Percentiles rank a stretch among this genome's conserved stretches.
Conservation (phyloP, 139 green algal species). For the Dunaliella primolecta region DNA sequence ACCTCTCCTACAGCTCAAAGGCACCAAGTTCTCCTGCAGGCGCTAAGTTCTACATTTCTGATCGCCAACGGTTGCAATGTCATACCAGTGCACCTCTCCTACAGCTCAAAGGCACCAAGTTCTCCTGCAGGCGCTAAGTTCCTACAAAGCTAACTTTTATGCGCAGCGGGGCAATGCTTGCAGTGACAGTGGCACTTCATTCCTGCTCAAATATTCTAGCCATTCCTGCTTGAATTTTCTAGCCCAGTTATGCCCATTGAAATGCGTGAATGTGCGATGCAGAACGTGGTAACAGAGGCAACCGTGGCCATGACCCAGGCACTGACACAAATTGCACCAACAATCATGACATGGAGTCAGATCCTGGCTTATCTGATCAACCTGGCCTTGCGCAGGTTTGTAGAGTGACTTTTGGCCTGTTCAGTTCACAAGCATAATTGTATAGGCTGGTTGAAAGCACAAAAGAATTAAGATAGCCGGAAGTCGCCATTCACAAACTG, state of each 20-base stretch:
- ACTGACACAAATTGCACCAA: neutral
- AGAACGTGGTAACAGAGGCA: constrained; percentile 3
- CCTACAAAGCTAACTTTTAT: too few relatives aligned
- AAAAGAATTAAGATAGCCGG: neutral
- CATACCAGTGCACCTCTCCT: neutral
- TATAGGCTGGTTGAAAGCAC: neutral
- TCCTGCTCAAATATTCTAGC: neutral
- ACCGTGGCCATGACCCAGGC: neutral
- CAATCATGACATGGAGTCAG: constrained; percentile 1
- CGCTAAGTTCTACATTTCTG: neutral
- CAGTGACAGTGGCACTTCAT: neutral
- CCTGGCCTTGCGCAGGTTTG: neutral
- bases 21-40: neutral
- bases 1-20: neutral
- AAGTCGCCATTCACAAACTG: too few relatives aligned
- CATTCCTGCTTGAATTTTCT: neutral
- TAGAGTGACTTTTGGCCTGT: neutral
- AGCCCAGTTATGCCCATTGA: too few relatives aligned
- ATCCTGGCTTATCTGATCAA: neutral
- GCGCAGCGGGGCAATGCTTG: neutral
- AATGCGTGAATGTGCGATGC: neutral
- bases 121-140: too few relatives aligned
- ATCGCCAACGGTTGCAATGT: neutral
- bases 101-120: too few relatives aligned
- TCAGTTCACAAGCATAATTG: neutral